phyloP scores from a whole-genome alignment of 345 rosid genomes.

The Lagerstroemia speciosa region DNA sequence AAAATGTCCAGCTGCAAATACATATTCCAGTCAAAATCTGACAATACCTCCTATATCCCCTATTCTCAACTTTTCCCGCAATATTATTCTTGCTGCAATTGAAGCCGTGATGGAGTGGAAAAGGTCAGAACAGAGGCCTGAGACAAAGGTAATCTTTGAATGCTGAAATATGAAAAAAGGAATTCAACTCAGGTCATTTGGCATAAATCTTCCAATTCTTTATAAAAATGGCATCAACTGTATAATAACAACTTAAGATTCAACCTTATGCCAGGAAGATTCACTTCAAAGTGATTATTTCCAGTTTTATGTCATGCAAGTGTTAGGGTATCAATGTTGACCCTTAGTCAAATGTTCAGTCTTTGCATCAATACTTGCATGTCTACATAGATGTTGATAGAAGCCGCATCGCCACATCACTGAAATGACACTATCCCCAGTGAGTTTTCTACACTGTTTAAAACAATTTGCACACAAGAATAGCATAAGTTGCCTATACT shows the following conservation, averaged over 20 bases:
- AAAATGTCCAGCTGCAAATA: neutral
- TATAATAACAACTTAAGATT: neutral
- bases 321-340: neutral
- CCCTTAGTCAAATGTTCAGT: neutral
- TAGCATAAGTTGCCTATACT: neutral
- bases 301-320: neutral
- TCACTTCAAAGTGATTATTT: neutral
- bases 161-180: conserved; percentile 39
- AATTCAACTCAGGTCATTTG: neutral
- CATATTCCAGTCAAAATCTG: conserved; percentile 1
- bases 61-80: conserved; percentile 68
- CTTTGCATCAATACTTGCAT: neutral
- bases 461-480: neutral
- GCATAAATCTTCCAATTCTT: conserved; percentile 1
- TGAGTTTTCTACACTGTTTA: neutral
- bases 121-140: conserved; percentile 70
- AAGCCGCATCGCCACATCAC: neutral
- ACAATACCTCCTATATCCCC: conserved; percentile 63
- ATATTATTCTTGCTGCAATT: conserved; percentile 55
- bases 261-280: neutral
- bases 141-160: conserved; percentile 68
- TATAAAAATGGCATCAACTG: neutral
- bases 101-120: conserved; percentile 76
- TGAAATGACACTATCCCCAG: neutral
- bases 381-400: neutral